Evolutionary conservation across 1,284 basidiomycete species (phyloP).

Genomic region (Puccinia coronata): DNA sequence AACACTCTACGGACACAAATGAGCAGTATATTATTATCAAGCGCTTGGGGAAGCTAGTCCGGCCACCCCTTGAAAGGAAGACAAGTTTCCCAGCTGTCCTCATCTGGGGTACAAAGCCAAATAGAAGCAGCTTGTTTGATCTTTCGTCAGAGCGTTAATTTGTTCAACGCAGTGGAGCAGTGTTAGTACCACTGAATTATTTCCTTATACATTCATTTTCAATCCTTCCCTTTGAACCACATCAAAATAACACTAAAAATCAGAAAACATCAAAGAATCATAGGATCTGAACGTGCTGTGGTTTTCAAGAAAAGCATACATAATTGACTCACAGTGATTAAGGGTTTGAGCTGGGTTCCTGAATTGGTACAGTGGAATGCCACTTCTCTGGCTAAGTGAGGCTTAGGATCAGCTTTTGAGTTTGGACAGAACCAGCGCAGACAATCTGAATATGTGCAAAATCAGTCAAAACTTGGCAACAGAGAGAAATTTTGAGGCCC

Average conservation of each 20-base stretch:
- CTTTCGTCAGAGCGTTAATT: not conserved
- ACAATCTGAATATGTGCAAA: slow-evolving; percentile 69
- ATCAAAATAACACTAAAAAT: not conserved
- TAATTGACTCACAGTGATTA: slow-evolving; percentile 66
- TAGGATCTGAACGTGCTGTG: too few relatives aligned
- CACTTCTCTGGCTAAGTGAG: slow-evolving; percentile 82
- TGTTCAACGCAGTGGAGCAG: slow-evolving; percentile 62
- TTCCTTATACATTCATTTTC: slow-evolving; percentile 66
- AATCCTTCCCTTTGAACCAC: slow-evolving; percentile 65
- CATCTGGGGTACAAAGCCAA: too few relatives aligned
- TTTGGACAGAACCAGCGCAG: slow-evolving; percentile 92
- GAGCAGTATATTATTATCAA: too few relatives aligned
- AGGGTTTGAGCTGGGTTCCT: slow-evolving; percentile 87
- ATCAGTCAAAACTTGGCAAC: too few relatives aligned
- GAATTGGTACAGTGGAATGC: slow-evolving; percentile 86
- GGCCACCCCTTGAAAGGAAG: too few relatives aligned
- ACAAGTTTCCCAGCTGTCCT: too few relatives aligned
- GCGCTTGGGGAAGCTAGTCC: too few relatives aligned
- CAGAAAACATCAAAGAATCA: too few relatives aligned
- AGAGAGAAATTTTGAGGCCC: too few relatives aligned
- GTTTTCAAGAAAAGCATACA: too few relatives aligned
- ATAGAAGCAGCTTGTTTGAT: too few relatives aligned
- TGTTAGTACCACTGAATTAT: slow-evolving; percentile 70
- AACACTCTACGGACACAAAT: too few relatives aligned
- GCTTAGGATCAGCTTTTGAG: slow-evolving; percentile 65